Conservation (phyloP, 129 eudicot species). For the Oenanthe sinensis region DNA sequence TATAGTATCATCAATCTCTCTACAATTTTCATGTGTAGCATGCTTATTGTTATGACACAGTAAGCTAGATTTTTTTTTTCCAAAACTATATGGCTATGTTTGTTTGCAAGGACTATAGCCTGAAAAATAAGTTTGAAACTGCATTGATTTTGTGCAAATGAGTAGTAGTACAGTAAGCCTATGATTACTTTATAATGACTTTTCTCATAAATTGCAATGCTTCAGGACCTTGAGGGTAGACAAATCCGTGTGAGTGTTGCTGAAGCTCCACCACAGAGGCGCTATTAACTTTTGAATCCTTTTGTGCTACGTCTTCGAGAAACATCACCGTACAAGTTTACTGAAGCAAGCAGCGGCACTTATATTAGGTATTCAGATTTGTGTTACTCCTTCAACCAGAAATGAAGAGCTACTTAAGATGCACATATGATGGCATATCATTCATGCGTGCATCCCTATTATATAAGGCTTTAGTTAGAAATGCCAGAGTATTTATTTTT, state of each 20-base stretch:
- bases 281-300: slow-evolving; percentile 27
- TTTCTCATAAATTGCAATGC: neutral
- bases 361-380: slow-evolving; percentile 3
- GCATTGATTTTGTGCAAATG: neutral
- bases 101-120: neutral
- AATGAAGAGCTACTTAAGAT: neutral
- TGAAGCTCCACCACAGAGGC: slow-evolving; percentile 60
- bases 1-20: neutral
- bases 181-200: neutral
- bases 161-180: neutral
- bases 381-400: neutral
- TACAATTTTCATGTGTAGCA: neutral
- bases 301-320: slow-evolving; percentile 4
- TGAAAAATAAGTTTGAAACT: neutral
- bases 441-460: neutral
- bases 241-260: slow-evolving; percentile 78
- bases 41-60: no score
- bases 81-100: neutral
- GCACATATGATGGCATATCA: neutral
- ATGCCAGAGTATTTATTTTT: neutral
- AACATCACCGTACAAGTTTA: neutral
- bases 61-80: neutral
- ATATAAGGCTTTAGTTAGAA: neutral
- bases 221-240: slow-evolving; percentile 82
- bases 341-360: slow-evolving; percentile 1